Evolutionary conservation across 768 basidiomycete genomes (phyloP), one percentile per base, ranked within the genome.

Genomic region (Suillus americanus): DNA sequence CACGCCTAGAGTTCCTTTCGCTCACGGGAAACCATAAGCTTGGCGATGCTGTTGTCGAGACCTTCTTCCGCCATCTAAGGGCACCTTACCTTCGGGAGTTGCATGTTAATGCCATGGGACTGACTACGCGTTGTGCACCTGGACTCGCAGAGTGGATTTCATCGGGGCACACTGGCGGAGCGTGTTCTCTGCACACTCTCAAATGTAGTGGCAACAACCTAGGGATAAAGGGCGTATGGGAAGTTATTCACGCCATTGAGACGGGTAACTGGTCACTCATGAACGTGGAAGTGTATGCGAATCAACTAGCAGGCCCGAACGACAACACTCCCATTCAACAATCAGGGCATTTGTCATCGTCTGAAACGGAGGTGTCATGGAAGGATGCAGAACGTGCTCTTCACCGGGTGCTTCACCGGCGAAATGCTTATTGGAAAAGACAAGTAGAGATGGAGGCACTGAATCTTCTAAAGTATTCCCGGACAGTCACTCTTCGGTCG

Each of bases 201-300:
- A 83, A 81, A 66, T 79, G 83, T 64, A 89, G 82, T 71, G 85
- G 83, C n/a, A 90, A 90, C 66, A 73, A 73, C 20, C 77, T 90
- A 1, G 85, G 84, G 5, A 73, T 78, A 38, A 77, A 74, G 0
- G 83, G 80, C 1, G 79, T 87, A 35, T 75, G 74, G 64, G 72
- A 79, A 14, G 82, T 90, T 51, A 72, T 86, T 30, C 75, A 76
- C 38, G 82, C 83, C 25, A 78, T 88, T 7, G 75, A 82, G 64
- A 74, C 68, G 38, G 69, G 76, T 43, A 89, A 89, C 70, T 87
- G 81, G 73, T 75, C 79, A 3, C 74, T 90, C 16, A 71, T 76
- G 28, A 78, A 73, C 48, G 72, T 88, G 61, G 87, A 87, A 65
- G 61, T 86, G 69, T 81, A 82, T 67, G 75, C 70, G 37, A 89